Evolutionary conservation across 2,329 filamentous ascomycete genomes (phyloP), one percentile per base, ranked within the genome.

Genomic region (Paracorniculantispora psalliotae): DNA sequence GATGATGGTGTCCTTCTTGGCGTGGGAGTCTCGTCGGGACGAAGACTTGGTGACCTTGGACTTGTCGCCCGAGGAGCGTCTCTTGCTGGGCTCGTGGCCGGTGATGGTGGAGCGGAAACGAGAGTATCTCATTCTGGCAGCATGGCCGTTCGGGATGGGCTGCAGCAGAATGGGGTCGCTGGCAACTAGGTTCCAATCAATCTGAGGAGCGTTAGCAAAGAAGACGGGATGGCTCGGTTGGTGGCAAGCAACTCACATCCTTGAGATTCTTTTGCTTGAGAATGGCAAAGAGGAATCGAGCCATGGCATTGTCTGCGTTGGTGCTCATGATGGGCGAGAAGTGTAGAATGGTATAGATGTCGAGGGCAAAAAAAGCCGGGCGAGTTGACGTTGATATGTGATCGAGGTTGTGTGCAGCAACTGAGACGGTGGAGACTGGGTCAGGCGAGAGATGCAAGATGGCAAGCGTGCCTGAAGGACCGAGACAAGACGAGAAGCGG

Each of bases 141-240:
- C 82, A 68, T 85, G 82, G 47, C 82, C 82, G 65, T 85, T 85
- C 62, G 80, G 77, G 61, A 85, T 84, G 64, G 77, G 73, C 52
- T 83, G 75, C 25, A 77, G 63, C 10, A 85, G 74, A 50, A 82
- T 75, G 21, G 81, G 80, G 61, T 84, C 79, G 37, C 74, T 69
- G 56, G 82, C 82, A 47, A 85, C 82, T 66, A 77, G 70, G 61
- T 80, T 79, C 82, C 82, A 85, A 67, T 85, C 79, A 65, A 85
- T 83, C 82, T 85, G 59, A 23, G 51, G 26, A 47, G 7, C 3
- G 3, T 19, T 52, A 19, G n/a, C 41, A 19, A 25, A 53, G 33
- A 35, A 12, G 13, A 17, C 5, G 19, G 23, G 7, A 25, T 4
- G 35, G 6, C 12, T 12, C 8, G 8, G 43, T 46, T 49, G 19